Percentiles rank a stretch among this genome's conserved stretches.
These are phyloP conservation scores for Sextonia rubra DNA, from an alignment of 164 flowering plant genomes.

Conservation along the genomic window DNA sequence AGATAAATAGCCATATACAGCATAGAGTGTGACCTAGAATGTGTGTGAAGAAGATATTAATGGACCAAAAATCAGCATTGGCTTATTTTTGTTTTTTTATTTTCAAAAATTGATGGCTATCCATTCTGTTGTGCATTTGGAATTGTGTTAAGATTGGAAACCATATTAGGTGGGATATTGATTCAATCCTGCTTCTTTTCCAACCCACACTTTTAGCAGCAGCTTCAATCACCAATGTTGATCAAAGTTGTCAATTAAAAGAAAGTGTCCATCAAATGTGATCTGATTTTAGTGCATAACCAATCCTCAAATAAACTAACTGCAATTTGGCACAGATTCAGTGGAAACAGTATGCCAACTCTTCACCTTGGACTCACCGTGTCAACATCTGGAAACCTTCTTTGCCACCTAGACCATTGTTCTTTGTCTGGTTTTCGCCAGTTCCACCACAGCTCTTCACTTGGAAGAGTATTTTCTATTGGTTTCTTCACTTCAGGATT, in stretches of 20 bases:
- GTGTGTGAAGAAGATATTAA: too few relatives aligned
- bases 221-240: background rate
- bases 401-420: conserved; percentile 95
- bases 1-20: background rate
- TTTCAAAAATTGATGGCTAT: background rate
- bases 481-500: conserved; percentile 74
- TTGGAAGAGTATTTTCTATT: conserved; percentile 53
- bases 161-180: background rate
- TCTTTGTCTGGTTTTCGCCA: conserved; percentile 92
- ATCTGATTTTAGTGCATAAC: background rate
- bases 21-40: too few relatives aligned
- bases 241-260: background rate
- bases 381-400: conserved; percentile 82
- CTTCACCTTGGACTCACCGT: conserved; percentile 50
- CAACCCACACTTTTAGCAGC: background rate
- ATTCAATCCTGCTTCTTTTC: too few relatives aligned
- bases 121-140: background rate
- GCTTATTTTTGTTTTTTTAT: too few relatives aligned
- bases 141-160: background rate
- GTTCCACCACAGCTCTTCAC: conserved; percentile 96
- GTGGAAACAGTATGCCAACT: background rate
- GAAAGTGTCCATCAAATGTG: background rate
- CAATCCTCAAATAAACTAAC: background rate
- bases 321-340: background rate
- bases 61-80: too few relatives aligned